Conservation (phyloP, 2,329 filamentous ascomycete genomes). For the Neonectria magnoliae region DNA sequence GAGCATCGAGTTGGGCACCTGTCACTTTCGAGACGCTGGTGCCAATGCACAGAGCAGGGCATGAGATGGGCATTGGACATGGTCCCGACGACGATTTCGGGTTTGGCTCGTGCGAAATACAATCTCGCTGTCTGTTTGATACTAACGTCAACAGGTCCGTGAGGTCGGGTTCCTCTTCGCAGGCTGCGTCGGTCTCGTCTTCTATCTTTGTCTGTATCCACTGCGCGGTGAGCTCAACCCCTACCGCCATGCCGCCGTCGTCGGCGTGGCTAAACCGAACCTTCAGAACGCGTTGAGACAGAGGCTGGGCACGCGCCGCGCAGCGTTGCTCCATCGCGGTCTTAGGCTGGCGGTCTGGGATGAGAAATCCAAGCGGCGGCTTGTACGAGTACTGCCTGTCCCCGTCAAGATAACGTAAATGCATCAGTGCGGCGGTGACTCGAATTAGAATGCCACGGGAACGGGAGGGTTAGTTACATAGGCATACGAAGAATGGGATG, state of each 20-base stretch:
- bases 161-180: constrained; percentile 1
- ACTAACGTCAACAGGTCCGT: constrained; percentile 34
- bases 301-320: constrained; percentile 19
- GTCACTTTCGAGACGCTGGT: constrained; percentile 31
- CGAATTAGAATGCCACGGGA: not conserved
- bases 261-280: constrained; percentile 25
- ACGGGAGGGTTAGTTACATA: not conserved
- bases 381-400: not conserved
- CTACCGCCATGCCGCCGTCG: constrained; percentile 32
- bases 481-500: not conserved
- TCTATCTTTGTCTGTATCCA: constrained; percentile 31
- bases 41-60: constrained; percentile 7
- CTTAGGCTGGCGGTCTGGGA: constrained; percentile 4
- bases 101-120: constrained; percentile 8
- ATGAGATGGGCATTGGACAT: constrained; percentile 12
- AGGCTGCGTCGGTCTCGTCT: constrained; percentile 16
- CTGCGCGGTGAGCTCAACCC: constrained; percentile 27
- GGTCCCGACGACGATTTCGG: constrained; percentile 3
- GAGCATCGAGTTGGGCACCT: constrained; percentile 28
- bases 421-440: not conserved
- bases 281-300: constrained; percentile 27
- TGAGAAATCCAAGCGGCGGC: not conserved
- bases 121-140: constrained; percentile 29
- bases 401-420: not conserved
- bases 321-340: not conserved